A percentile compares a stretch with the other conserved stretches of the same genome.
Evolutionary conservation across 164 flowering plant genomes (phyloP).

Genomic region (Magnolia officinalis): DNA sequence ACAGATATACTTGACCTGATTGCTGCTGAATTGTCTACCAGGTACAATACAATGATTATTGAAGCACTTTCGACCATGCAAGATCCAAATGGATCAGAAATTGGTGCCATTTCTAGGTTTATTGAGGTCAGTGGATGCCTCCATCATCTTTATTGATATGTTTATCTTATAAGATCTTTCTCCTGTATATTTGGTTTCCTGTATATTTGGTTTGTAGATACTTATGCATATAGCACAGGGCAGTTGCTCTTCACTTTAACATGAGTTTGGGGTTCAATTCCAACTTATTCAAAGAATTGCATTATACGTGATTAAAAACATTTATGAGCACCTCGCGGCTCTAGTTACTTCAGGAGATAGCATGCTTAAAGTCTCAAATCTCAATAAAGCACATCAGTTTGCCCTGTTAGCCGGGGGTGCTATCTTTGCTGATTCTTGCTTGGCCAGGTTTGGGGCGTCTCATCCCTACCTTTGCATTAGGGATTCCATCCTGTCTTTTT

Average conservation of each 20-base stretch:
- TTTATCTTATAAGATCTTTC: background rate
- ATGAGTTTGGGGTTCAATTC: background rate
- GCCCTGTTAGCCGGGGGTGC: too few relatives aligned
- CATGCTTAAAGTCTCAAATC: too few relatives aligned
- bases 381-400: too few relatives aligned
- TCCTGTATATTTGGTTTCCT: background rate
- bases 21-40: slow-evolving; percentile 18
- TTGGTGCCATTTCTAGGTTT: slow-evolving; percentile 38
- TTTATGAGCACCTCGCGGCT: too few relatives aligned
- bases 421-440: too few relatives aligned
- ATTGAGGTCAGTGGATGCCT: slow-evolving; percentile 50
- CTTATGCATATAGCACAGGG: background rate
- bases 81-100: slow-evolving; percentile 64
- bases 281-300: background rate
- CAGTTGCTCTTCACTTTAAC: background rate
- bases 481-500: too few relatives aligned
- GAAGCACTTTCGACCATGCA: slow-evolving; percentile 62
- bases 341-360: too few relatives aligned
- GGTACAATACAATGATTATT: slow-evolving; percentile 56
- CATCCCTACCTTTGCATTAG: too few relatives aligned
- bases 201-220: background rate
- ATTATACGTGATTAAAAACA: too few relatives aligned
- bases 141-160: background rate
- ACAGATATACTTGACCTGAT: too few relatives aligned
- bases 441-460: too few relatives aligned